A percentile compares a stretch with the other conserved stretches of the same genome.
Evolutionary conservation across 148 eudicot genomes (phyloP).

Genomic region (Spergularia bocconei): DNA sequence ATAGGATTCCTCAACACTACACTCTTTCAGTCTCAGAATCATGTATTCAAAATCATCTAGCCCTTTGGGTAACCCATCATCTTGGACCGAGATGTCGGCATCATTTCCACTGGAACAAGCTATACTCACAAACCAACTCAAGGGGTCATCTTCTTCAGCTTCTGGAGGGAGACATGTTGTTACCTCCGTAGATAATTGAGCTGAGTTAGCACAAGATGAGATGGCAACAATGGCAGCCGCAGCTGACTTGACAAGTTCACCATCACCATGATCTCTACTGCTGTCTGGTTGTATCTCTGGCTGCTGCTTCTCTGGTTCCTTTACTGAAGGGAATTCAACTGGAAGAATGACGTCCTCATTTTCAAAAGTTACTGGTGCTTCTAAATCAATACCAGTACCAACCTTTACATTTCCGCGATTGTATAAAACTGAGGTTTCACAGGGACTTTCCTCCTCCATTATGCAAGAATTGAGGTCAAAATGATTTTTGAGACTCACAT

Average conservation of each 20-base stretch:
- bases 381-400: constrained; percentile 37
- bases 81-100: constrained; percentile 9
- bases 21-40: constrained; percentile 55
- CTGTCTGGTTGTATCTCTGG: constrained; percentile 23
- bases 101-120: constrained; percentile 39
- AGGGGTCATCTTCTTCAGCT: constrained; percentile 37
- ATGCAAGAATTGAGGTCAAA: constrained; percentile 75
- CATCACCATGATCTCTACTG: constrained; percentile 15
- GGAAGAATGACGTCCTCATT: constrained; percentile 22
- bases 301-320: constrained; percentile 18
- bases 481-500: constrained; percentile 31
- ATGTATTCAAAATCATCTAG: constrained; percentile 69
- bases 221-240: constrained; percentile 67
- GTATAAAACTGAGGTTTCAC: constrained; percentile 34
- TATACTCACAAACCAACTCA: constrained; percentile 56
- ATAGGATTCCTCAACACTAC: constrained; percentile 68
- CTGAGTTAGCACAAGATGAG: constrained; percentile 38
- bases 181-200: constrained; percentile 9
- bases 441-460: constrained; percentile 54
- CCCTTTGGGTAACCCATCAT: constrained; percentile 27
- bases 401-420: constrained; percentile 30
- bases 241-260: constrained; percentile 44
- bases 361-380: constrained; percentile 29
- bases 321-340: constrained; percentile 21
- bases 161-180: constrained; percentile 18